Conservation (phyloP, 306 rosid species). For the Luffa aegyptiaca region DNA sequence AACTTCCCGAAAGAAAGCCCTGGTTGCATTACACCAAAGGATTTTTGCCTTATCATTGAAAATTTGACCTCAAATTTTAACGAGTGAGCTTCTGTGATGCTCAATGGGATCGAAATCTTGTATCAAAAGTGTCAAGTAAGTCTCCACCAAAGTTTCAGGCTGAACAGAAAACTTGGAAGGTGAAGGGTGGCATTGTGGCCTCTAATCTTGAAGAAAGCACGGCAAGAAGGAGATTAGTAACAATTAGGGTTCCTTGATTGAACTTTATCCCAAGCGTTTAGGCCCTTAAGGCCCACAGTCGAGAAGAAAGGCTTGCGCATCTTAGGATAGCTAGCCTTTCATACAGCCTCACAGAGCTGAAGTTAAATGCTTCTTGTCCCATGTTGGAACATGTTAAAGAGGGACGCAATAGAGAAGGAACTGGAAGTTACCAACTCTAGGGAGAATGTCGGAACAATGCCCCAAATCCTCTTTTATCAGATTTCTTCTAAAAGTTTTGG, state of each 20-base stretch:
- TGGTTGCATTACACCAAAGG: not conserved
- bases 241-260: no score
- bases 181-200: no score
- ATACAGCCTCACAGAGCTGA: not conserved
- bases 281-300: not conserved
- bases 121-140: not conserved
- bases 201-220: no score
- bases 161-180: not conserved
- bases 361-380: not conserved
- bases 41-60: not conserved
- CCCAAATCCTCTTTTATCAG: not conserved
- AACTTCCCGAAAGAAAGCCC: not conserved
- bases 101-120: not conserved
- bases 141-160: not conserved
- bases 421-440: not conserved
- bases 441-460: not conserved
- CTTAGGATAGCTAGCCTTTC: not conserved
- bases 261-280: not conserved
- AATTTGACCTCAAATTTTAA: not conserved
- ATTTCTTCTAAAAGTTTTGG: not conserved
- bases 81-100: not conserved
- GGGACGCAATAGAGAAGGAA: not conserved
- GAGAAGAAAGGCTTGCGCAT: not conserved
- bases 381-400: not conserved
- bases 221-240: no score